Base-by-base conservation (phyloP, 495 filamentous ascomycete species). In the Aspergillus wentii region DNA sequence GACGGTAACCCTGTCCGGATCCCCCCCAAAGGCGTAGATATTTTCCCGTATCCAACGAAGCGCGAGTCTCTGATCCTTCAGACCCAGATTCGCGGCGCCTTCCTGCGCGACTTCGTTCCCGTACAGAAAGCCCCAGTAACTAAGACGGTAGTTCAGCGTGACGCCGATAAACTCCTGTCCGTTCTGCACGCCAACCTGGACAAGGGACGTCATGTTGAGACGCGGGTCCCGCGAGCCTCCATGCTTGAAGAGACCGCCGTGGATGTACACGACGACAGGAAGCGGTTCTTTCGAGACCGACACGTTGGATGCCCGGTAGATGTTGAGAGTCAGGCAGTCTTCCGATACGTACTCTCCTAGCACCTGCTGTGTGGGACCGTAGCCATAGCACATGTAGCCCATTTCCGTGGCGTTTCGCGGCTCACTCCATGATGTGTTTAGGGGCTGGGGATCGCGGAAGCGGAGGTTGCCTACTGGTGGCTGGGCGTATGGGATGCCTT, bases 1-100 rank as follows among this genome's bases (percentile, higher is more conserved):
- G 45, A 86, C 82, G 23, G 80, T 85, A 11, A 87, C 78, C 33
- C 78, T 65, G 41, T 67, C 69, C 1, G 72, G 67, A 30, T 78
- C 69, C 1, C 78, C 73, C 7, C 73, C 68, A 47, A 80, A 79
- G 5, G 62, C 57, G 3, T 40, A 64, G 35, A 81, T 80, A 28
- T 79, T 75, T 28, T 77, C 72, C 25, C 72, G 60, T 4, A 82
- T 54, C 80, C 79, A 84, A 16, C 78, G 69, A 22, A 84, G 52
- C 0, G 75, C 78, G n/a, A 80, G 52, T 14, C 78, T 57, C 43
- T 82, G 78, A 43, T 82, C 79, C 20, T 66, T 51, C 5, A 80
- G 56, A 15, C 75, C 77, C 9, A 81, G 53, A 41, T 83, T 83
- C 7, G 72, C 66, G 33, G 68, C 62, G 0, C 77, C 76, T 8